phyloP scores from a whole-genome alignment of 768 basidiomycete genomes.

The Mycena vitilis region DNA sequence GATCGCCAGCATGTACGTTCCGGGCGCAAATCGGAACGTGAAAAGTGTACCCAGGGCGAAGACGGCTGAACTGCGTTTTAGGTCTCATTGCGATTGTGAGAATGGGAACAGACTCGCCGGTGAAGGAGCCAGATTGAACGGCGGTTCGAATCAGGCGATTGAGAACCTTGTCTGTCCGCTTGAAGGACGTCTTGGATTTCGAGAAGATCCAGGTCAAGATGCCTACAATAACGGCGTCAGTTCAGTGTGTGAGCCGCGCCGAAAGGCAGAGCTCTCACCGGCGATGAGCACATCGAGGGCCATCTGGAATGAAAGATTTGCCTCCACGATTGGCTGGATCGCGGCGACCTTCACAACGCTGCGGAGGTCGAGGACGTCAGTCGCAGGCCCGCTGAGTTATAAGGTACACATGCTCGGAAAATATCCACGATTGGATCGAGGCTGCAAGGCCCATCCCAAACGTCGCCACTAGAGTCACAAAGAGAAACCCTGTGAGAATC shows the following conservation, averaged over 20 bases:
- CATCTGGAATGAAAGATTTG: conserved; percentile 10
- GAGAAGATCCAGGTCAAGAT: background rate
- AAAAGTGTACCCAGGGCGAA: background rate
- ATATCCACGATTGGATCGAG: conserved; percentile 9
- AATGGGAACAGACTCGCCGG: background rate
- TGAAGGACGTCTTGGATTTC: background rate
- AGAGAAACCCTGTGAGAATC: background rate
- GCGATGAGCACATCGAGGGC: background rate
- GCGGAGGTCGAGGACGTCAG: background rate
- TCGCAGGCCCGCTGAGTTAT: background rate
- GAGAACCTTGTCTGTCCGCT: background rate
- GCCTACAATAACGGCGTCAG: background rate
- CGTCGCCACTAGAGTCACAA: background rate
- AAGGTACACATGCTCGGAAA: conserved; percentile 1
- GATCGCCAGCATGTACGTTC: background rate
- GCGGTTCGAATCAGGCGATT: background rate
- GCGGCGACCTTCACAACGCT: conserved; percentile 1
- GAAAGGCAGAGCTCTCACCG: background rate
- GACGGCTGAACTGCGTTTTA: background rate
- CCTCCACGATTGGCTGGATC: conserved; percentile 14
- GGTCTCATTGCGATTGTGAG: background rate
- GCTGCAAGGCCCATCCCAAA: conserved; percentile 12
- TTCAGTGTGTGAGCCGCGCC: background rate
- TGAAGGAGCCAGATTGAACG: background rate
- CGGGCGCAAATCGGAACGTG: background rate